Evolutionary conservation across 805 yeast genomes (phyloP), one percentile per base, ranked within the genome.

Genomic region (Maudiozyma serrabonitensis): DNA sequence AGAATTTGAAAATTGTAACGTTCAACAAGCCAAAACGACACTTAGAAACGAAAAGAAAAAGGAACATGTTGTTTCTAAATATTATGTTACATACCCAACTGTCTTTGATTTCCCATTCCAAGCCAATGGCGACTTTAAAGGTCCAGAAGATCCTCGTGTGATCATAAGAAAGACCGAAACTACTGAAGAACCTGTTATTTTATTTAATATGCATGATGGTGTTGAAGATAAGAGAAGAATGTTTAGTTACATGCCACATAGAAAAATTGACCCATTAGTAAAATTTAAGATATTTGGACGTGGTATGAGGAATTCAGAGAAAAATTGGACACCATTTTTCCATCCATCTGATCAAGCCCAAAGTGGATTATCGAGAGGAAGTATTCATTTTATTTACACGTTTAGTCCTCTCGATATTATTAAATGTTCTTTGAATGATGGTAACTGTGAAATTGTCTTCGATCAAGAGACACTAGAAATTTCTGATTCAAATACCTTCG

Each of bases 361-460:
- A 39, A 31, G 18, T 45, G 13, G 49, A 12, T 50, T 46, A 45
- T 57, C 63, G 19, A 47, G 53, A 13, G 61, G 61, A 23, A 45
- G 23, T 43, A 53, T 59, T 41, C 50, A 56, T 43, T 55, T 58
- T 45, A 53, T 58, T 34, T 53, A 56, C 46, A 51, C 51, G 31
- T 57, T 50, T 46, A 46, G 50, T 18, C 62, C 60, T 9, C 26
- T 58, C 21, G 55, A 52, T 39, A 52, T 58, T 32, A 41, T 58
- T 18, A 54, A 55, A 48, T 58, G 62, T 46, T 56, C 58, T 2
- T 49, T 58, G 41, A 47, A 51, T 47, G 56, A 52, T 44, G 62
- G 61, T 40, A 25, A 38, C 35, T 58, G 60, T 50, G 43, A 48
- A 15, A 41, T 46, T 23, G 54, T 53, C 13, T 57, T 57, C 46